Percentiles rank a stretch among this genome's conserved stretches.
Conservation (phyloP, 306 rosid species). For the Urtica urens region DNA sequence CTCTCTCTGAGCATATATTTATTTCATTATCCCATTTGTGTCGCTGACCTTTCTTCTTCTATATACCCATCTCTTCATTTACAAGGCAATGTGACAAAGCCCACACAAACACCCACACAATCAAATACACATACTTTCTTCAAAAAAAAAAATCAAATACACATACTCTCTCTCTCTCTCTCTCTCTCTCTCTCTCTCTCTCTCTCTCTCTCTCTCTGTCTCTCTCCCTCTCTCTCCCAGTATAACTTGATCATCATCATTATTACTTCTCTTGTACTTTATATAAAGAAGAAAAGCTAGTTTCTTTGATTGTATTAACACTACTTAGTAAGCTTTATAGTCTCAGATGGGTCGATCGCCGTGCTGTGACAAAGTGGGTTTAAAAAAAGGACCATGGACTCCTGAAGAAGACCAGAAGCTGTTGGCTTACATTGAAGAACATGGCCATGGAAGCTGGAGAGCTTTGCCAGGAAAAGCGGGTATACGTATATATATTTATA, state of each 20-base stretch:
- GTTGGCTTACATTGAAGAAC: conserved; percentile 86
- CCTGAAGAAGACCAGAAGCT: conserved; percentile 99
- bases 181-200: conserved; percentile 7
- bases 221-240: conserved; percentile 6
- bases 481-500: neutral
- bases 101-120: no score
- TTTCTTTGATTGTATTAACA: conserved; percentile 6
- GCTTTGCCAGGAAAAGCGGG: conserved; percentile 97
- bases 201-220: conserved; percentile 15
- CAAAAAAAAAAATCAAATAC: no score
- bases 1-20: conserved; percentile 18
- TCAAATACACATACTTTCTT: no score
- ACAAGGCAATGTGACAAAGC: neutral
- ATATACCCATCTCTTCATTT: conserved; percentile 28
- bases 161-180: no score
- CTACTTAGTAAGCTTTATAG: conserved; percentile 12
- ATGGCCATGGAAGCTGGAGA: conserved; percentile 99
- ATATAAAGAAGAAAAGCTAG: conserved; percentile 29
- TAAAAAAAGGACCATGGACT: conserved; percentile 99
- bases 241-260: conserved; percentile 3
- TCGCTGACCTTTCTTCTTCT: conserved; percentile 47
- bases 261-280: conserved; percentile 2
- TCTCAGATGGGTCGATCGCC: conserved; percentile 99
- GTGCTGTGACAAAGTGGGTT: conserved; percentile 94
- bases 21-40: conserved; percentile 49